Evolutionary conservation across 495 filamentous ascomycete species (phyloP).

Genomic region (Daldinia decipiens): DNA sequence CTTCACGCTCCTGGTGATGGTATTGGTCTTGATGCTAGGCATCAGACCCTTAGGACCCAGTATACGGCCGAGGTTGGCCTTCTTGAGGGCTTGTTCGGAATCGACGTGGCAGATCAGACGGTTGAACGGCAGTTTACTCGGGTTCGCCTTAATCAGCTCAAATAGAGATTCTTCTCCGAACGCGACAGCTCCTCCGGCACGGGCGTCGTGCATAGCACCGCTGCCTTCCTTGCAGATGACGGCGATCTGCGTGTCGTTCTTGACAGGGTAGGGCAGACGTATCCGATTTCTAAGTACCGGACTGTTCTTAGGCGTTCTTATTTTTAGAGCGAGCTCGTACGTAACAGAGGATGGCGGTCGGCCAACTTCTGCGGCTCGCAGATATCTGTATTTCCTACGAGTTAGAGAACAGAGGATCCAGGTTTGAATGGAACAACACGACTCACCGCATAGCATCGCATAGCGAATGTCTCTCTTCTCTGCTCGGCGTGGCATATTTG

Average conservation of each 20-base stretch:
- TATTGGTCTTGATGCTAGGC: constrained; percentile 87
- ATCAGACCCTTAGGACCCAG: constrained; percentile 91
- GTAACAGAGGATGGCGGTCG: constrained; percentile 74
- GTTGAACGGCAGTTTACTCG: constrained; percentile 78
- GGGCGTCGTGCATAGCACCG: constrained; percentile 72
- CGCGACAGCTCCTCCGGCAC: constrained; percentile 76
- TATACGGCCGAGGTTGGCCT: constrained; percentile 79
- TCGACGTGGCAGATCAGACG: constrained; percentile 86
- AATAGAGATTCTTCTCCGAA: constrained; percentile 90
- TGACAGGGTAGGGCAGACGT: constrained; percentile 86
- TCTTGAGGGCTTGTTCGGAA: constrained; percentile 74
- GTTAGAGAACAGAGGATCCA: neutral
- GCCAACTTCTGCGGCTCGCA: constrained; percentile 92
- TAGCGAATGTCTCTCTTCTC: constrained; percentile 75
- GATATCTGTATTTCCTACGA: constrained; percentile 68
- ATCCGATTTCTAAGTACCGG: constrained; percentile 87
- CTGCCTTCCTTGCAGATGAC: constrained; percentile 87
- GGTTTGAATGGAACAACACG: neutral
- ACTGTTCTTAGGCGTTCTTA: constrained; percentile 83
- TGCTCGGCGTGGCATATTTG: constrained; percentile 71
- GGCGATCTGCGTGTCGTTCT: constrained; percentile 83
- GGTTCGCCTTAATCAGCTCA: constrained; percentile 71
- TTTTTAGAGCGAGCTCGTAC: constrained; percentile 85
- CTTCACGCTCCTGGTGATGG: constrained; percentile 82
- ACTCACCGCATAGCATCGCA: constrained; percentile 92